A percentile compares a stretch with the other conserved stretches of the same genome.
phyloP scores from a whole-genome alignment of 2,329 filamentous ascomycete species.

The Arthroderma sp. region DNA sequence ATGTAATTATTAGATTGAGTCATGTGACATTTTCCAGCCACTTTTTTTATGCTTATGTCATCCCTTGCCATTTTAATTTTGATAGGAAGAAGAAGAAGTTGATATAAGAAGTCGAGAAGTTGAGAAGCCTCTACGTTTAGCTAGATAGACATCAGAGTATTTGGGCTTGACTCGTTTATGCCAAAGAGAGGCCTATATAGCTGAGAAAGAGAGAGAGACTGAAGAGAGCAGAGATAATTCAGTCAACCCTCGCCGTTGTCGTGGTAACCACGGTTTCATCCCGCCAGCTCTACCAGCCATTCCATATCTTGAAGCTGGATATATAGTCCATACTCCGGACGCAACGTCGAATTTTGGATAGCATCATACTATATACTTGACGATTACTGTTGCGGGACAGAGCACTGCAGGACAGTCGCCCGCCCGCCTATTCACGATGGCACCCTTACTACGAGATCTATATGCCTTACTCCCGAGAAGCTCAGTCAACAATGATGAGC shows the following conservation, averaged over 20 bases:
- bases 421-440: not conserved
- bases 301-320: not conserved
- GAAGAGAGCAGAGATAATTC: too few relatives aligned
- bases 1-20: not conserved
- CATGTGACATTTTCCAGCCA: slow-evolving; percentile 5
- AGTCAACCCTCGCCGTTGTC: not conserved
- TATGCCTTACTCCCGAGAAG: not conserved
- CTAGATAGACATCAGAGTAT: not conserved
- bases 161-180: not conserved
- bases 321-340: not conserved
- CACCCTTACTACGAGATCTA: not conserved
- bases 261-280: not conserved
- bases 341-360: not conserved
- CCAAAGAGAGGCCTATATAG: not conserved
- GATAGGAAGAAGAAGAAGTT: not conserved
- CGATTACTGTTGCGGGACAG: not conserved
- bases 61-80: slow-evolving; percentile 13
- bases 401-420: not conserved
- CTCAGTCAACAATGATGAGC: not conserved
- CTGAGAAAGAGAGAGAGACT: too few relatives aligned
- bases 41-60: slow-evolving; percentile 10
- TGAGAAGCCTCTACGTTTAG: not conserved
- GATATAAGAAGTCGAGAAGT: not conserved
- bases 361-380: not conserved
- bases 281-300: not conserved